Evolutionary conservation across 768 basidiomycete species (phyloP), one percentile per base, ranked within the genome.

Genomic region (Tricholoma furcatifolium): DNA sequence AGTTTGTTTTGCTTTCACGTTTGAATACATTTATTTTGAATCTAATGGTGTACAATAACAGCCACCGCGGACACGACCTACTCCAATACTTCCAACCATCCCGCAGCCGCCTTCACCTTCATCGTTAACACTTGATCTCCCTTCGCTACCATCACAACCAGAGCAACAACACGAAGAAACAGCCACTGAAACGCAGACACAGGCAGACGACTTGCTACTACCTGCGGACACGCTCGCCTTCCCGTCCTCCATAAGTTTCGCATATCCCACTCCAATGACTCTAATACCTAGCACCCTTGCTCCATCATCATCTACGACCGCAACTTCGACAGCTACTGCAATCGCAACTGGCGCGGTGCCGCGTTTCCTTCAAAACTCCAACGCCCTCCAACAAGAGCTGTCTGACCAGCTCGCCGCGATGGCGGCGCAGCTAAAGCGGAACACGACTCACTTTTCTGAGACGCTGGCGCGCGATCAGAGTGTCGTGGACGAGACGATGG

Each of bases 341-440:
- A 56, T 61, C 1, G 64, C 61, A 5, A 59, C 67, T 11, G 59
- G 61, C 18, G 72, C 74, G 3, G 69, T 74, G 4, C 72, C 40
- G 6, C 38, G 46, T 15, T 45, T 75, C 60, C 68, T 80, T 20
- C 77, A 82, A 60, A 79, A 81, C 54, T 81, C 86, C n/a, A 77
- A 67, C 32, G 75, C 78, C 0, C 70, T 88, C 2, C 93, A 95
- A 21, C 81, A 91, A 46, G 82, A 89, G 20, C 81, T 95, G 43
- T 79, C 88, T 0, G 74, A 74, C 8, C 87, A 91, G 61, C 81
- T 95, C 21, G 85, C 84, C 0, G 68, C 82, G 51, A 98, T 98
- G 95, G 92, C 93, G 0, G 74, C 83, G 9, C 92, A 93, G 64
- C 82, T 98, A 45, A 91, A 89, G 61, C 77, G 82, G 20, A 96